Evolutionary conservation across 2,329 filamentous ascomycete genomes (phyloP).

Genomic region (Fusarium proliferatum): DNA sequence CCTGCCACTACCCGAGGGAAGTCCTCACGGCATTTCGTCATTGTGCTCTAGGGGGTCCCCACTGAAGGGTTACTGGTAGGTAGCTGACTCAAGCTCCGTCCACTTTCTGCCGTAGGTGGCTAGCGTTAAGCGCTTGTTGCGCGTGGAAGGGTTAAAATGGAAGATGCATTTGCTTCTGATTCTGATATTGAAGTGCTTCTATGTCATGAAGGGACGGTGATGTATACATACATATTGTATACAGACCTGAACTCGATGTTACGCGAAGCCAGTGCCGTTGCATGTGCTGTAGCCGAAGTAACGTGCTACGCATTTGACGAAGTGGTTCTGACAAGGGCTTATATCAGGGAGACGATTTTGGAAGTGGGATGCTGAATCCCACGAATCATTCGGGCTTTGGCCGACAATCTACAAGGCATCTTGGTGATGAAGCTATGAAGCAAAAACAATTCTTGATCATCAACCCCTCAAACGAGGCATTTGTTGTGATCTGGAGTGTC

Average conservation of each 20-base stretch:
- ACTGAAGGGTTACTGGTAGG: conserved; percentile 4
- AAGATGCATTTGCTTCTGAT: conserved; percentile 3
- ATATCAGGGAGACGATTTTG: conserved; percentile 12
- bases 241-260: not conserved
- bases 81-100: conserved; percentile 7
- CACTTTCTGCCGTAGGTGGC: conserved; percentile 18
- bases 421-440: not conserved
- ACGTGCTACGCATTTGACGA: not conserved
- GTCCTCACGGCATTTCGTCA: conserved; percentile 32
- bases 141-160: conserved; percentile 16
- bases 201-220: not conserved
- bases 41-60: conserved; percentile 6
- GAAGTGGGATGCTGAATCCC: not conserved
- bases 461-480: not conserved
- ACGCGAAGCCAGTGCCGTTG: not conserved
- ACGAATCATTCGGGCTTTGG: conserved; percentile 11
- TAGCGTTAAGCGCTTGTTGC: conserved; percentile 28
- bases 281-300: not conserved
- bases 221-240: not conserved
- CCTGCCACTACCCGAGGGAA: conserved; percentile 17
- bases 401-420: not conserved
- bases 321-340: conserved; percentile 15
- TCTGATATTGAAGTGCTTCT: not conserved
- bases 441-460: not conserved
- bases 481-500: conserved; percentile 6